Evolutionary conservation across 441 rosid species (phyloP).

Genomic region (Metrosideros polymorpha): DNA sequence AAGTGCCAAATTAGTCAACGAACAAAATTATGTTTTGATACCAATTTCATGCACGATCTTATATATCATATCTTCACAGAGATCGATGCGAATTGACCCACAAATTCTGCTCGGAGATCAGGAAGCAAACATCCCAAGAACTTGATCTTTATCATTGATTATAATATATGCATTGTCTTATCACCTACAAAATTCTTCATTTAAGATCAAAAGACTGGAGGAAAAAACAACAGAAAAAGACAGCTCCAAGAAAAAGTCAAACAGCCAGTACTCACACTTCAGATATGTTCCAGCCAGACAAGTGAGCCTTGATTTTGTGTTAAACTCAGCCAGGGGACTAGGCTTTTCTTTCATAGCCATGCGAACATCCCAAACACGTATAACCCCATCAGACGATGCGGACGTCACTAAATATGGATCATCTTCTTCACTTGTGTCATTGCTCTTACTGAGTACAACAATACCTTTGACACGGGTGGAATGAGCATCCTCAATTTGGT

Average conservation of each 20-base stretch:
- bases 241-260: neutral
- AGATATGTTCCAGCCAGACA: slow-evolving; percentile 87
- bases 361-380: slow-evolving; percentile 91
- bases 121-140: neutral
- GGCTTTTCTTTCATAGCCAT: slow-evolving; percentile 59
- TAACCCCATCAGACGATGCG: slow-evolving; percentile 85
- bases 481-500: slow-evolving; percentile 69
- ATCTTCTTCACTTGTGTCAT: slow-evolving; percentile 28
- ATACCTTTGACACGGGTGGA: slow-evolving; percentile 80
- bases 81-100: neutral
- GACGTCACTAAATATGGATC: slow-evolving; percentile 73
- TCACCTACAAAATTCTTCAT: neutral
- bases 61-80: neutral
- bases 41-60: neutral
- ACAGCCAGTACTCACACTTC: slow-evolving; percentile 48
- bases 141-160: neutral
- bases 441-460: slow-evolving; percentile 54
- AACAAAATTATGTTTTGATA: neutral
- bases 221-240: neutral
- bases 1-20: neutral
- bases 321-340: slow-evolving; percentile 66
- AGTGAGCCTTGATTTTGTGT: slow-evolving; percentile 83
- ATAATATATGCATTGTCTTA: neutral
- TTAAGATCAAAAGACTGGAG: neutral
- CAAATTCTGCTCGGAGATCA: neutral